Evolutionary conservation across 306 rosid species (phyloP), one percentile per base, ranked within the genome.

Genomic region (Pyrus communis): DNA sequence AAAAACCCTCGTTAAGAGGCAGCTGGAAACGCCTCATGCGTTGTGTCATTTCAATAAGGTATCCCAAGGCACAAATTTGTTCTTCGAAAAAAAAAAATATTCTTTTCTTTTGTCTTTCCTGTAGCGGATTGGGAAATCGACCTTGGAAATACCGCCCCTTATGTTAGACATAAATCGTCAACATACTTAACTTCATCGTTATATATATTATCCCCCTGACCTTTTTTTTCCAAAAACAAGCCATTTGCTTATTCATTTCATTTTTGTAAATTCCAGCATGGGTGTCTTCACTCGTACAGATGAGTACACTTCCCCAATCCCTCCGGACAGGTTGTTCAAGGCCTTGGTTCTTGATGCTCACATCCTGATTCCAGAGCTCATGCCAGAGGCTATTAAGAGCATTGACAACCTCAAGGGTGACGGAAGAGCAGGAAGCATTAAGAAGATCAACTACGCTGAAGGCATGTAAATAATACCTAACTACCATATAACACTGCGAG

Each of bases 351-450:
- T 83, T 15, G 85, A 83, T 17, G 80, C 71, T 4, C 77, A 83
- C 73, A 83, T 75, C 28, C 75, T 86, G 5, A 9, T 86, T 52
- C 87, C 89, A 45, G 68, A 63, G 68, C 72, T 80, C 38, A 78
- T 35, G 4, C 83, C 83, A 2, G 58, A 77, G 1, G 81, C 75
- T 31, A 30, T 78, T 40, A 25, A 75, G 28, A 30, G 76, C n/a
- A 4, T 45, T n/a, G 81, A 86, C 30, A 75, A 67, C 25, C 15
- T 83, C 25, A 51, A 80, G 67, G 89, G 86, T 51, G 62, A 77
- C n/a, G 86, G 89, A 19, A 80, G 85, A 0, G 71, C 62, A 4
- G 89, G 86, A 58, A 74, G 86, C 75, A 75, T 86, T 75, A 80
- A 80, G 72, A 79, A 77, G 81, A 61, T 86, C 46, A 71, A 51